Base-by-base conservation (phyloP, 768 basidiomycete genomes). In the Trametes cinnabarina region DNA sequence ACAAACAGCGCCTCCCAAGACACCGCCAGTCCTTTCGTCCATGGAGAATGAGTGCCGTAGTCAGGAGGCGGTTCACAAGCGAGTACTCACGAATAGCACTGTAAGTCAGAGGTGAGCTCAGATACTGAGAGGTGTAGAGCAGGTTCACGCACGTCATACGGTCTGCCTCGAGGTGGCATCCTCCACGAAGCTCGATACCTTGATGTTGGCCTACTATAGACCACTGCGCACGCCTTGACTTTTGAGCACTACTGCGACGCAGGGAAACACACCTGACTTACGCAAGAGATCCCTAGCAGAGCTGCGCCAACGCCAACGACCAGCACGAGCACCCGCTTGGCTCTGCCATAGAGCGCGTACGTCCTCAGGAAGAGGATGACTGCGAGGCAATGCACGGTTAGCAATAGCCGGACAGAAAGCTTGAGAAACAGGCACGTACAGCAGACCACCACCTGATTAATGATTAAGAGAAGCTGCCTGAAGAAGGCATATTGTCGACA, bases 1-100 rank as follows among this genome's bases (percentile, higher is more conserved):
- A 75, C 61, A 53, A 81, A 78, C 4, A 82, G 72, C 1, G 79
- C 77, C 62, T 82, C 81, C 81, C 82, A 84, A 19, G 79, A 65
- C 17, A 65, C 61, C 17, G 73, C 72, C 8, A 70, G 25, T 17
- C 53, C 74, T 75, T 52, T 10, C 44, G 30, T 42, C 32, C 26
- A 37, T 19, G 25, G 28, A 39, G 14, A 41, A 14, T 52, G 26
- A 51, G 51, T 37, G 50, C 26, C 51, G 22, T 5, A 26, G 9
- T 35, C n/a, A 14, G 15, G 26, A 32, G 23, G 22, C 22, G 11
- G 51, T 26, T 4, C 22, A 39, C 19, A 23, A n/a, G 6, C 30
- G 41, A 20, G 17, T 17, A 60, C 63, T 52, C 25, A 70, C 68
- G 68, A 28, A 64, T 57, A 19, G 63, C 67, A 4, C 69, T 70